Evolutionary conservation across 192 early-diverging fungal genomes (phyloP), one percentile per base, ranked within the genome.

Genomic region (Allomyces javanicus): DNA sequence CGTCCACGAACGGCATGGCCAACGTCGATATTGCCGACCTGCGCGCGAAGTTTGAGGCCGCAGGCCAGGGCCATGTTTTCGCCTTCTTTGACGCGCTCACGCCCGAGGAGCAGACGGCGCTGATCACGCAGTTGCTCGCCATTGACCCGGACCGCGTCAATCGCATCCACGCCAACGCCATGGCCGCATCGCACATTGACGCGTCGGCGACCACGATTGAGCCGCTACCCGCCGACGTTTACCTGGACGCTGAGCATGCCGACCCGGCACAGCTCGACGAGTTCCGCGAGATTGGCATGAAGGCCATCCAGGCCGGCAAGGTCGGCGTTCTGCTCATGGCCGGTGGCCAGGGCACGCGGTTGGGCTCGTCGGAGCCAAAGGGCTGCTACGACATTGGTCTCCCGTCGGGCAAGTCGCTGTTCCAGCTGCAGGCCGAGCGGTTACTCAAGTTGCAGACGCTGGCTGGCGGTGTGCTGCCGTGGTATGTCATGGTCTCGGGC

Each of bases 401-500:
- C 45, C 94, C 93, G 24, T 93, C 91, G 14, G 69, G 80, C 62
- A 95, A 91, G 77, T 79, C 82, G 26, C 81, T 98, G 64, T 98
- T 98, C 78, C 88, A 89, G 68, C 76, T 98, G 66, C 95, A 98
- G 77, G 95, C 88, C 19, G 88, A 94, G 78, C 87, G 95, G 63
- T 95, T 98, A 75, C 73, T 83, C 26, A 81, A 85, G 45, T 71
- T 98, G 67, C 91, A 98, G 76, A 74, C 83, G 62, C 64, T 93
- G 50, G 83, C 82, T 24, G 75, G 80, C 14, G 69, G 67, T 61
- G 21, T 21, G 50, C 92, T 98, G 65, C 93, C 95, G 10, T 98
- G 94, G 94, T 94, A 94, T 73, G 84, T 99, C 70, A 99, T 99
- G 96, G 94, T 92, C 62, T 93, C 90, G 55, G 94, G 89, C 10